Base-by-base conservation (phyloP, 1,284 basidiomycete species). In the Neolentinus lepideus region DNA sequence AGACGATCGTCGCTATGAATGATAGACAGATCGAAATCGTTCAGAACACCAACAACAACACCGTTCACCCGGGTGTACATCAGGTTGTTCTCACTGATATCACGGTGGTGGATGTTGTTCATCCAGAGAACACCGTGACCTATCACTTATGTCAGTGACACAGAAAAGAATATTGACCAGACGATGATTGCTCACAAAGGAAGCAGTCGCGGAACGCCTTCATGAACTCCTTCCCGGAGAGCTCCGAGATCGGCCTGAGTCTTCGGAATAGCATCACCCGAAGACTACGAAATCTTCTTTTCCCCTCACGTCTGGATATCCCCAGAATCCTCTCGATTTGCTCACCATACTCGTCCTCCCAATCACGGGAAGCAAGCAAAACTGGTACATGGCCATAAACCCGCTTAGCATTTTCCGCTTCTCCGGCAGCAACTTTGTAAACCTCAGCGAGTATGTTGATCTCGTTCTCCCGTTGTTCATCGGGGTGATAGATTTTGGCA, bases 81-180 rank as follows among this genome's bases (percentile, higher is more conserved):
- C 27, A 72, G 55, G 55, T 72, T 71, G 8, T 61, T 47, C 1
- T 66, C 33, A 50, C 68, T 71, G 52, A 70, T 58, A 46, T 72
- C 67, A 1, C 61, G 60, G 47, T 72, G 68, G 25, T 63, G 21
- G 25, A 73, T 58, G 2, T 63, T 57, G 9, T 53, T 45, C 25
- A 51, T 52, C 69, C 72, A 72, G n/a, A 71, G 61, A 2, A 55
- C 29, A 19, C 60, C 62, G 53, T 72, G 68, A 51, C 64, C 67
- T 73, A 56, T 12, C 10, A 19, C 56, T 56, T 4, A 6, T 16
- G 16, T 9, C 26, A 24, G 16, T 21, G 14, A 51, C 33, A 2
- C n/a, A 48, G 24, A 38, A 51, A 33, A 47, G 8, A 43, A 43
- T 4, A 24, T 47, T 43, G 16, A 26, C 51, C 25, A 56, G 16